These are phyloP conservation scores for Diaporthe vaccinii DNA, from an alignment of 2,329 filamentous ascomycete genomes.

Conservation along the genomic window DNA sequence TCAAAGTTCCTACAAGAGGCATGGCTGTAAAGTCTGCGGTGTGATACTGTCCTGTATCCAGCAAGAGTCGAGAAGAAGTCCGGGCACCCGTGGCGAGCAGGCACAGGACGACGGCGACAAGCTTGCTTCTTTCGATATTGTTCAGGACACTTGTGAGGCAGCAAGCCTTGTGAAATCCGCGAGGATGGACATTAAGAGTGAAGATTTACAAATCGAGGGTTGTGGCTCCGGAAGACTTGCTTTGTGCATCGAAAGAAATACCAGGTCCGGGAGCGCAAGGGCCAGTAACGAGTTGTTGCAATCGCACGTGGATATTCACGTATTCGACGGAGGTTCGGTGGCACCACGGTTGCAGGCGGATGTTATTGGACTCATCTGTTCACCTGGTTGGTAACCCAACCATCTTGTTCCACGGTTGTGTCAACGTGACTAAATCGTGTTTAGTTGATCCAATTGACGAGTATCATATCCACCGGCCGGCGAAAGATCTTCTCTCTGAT, in stretches of 20 bases:
- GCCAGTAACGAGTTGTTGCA: neutral
- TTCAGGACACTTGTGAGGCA: neutral
- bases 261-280: neutral
- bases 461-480: neutral
- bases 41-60: neutral
- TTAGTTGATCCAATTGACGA: neutral
- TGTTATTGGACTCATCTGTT: neutral
- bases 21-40: neutral
- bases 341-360: neutral
- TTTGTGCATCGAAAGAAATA: neutral
- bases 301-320: neutral
- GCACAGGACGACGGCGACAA: neutral
- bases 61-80: neutral
- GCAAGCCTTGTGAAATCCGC: neutral
- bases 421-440: neutral
- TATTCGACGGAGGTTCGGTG: neutral
- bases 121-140: neutral
- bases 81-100: fast-evolving
- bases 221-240: neutral
- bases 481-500: neutral
- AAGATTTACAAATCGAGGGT: neutral
- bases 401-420: neutral
- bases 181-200: neutral
- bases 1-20: neutral
- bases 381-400: neutral